A percentile compares a stretch with the other conserved stretches of the same genome.
phyloP scores from a whole-genome alignment of 495 filamentous ascomycete genomes.

The Bryoglossum gracile region DNA sequence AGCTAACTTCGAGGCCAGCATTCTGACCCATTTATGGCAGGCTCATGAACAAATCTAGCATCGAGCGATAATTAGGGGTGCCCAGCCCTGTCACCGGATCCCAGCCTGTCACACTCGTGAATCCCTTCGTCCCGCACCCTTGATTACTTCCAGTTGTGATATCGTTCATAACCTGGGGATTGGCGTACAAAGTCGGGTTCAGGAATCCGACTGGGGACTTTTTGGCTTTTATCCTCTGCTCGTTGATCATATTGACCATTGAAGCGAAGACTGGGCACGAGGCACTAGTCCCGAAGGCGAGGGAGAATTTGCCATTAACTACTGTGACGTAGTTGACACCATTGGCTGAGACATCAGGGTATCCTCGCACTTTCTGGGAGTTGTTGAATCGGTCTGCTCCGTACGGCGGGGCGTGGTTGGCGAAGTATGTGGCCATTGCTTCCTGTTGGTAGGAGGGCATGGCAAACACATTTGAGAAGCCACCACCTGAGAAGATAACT shows the following conservation, averaged over 20 bases:
- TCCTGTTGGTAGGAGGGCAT: slow-evolving; percentile 49
- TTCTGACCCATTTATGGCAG: too few relatives aligned
- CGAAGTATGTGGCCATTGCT: slow-evolving; percentile 46
- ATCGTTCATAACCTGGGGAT: slow-evolving; percentile 56
- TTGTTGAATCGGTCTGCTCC: slow-evolving; percentile 37
- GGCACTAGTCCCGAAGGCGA: slow-evolving; percentile 46
- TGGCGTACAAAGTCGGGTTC: slow-evolving; percentile 53
- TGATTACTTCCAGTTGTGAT: slow-evolving; percentile 52
- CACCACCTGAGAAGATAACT: slow-evolving; percentile 49
- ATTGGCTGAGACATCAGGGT: slow-evolving; percentile 57
- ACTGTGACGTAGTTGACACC: slow-evolving; percentile 51
- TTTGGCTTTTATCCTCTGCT: slow-evolving; percentile 46
- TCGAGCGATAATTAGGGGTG: slow-evolving; percentile 10
- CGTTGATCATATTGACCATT: slow-evolving; percentile 55
- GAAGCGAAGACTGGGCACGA: slow-evolving; percentile 31
- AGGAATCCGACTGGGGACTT: slow-evolving; percentile 54
- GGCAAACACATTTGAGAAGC: slow-evolving; percentile 62
- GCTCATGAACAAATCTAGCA: slow-evolving; percentile 37
- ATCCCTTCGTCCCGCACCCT: slow-evolving; percentile 51
- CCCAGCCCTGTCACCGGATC: slow-evolving; percentile 16
- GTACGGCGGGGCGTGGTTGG: slow-evolving; percentile 32
- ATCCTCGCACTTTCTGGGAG: slow-evolving; percentile 46
- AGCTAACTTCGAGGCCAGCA: too few relatives aligned
- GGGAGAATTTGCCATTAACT: slow-evolving; percentile 33
- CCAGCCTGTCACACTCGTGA: slow-evolving; percentile 36